Evolutionary conservation across 169 alveolate genomes (phyloP).

Genomic region (Cryptosporidium tyzzeri): DNA sequence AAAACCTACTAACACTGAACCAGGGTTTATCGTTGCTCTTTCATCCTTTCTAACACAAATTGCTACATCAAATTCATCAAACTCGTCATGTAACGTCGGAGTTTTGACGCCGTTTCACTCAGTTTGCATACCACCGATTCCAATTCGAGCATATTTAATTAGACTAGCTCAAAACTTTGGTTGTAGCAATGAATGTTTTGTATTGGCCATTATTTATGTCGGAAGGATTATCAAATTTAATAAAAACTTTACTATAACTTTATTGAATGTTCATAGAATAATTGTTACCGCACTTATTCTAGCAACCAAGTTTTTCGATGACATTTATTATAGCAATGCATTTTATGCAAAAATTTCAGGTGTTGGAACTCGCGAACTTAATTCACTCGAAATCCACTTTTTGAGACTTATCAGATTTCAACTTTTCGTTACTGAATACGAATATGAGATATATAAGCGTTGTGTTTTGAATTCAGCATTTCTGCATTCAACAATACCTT

Average conservation of each 20-base stretch:
- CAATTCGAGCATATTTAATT: constrained; percentile 85
- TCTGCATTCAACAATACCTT: constrained; percentile 8
- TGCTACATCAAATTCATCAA: constrained; percentile 78
- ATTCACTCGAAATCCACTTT: constrained; percentile 89
- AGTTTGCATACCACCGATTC: constrained; percentile 87
- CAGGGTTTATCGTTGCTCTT: constrained; percentile 78
- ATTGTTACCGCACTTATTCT: constrained; percentile 90
- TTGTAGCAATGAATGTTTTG: constrained; percentile 89
- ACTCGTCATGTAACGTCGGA: constrained; percentile 74
- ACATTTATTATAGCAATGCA: constrained; percentile 89
- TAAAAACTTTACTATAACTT: constrained; percentile 82
- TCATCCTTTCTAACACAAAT: constrained; percentile 78
- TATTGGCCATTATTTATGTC: constrained; percentile 85
- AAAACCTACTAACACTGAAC: constrained; percentile 76
- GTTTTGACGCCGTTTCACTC: constrained; percentile 88
- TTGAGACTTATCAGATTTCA: constrained; percentile 86
- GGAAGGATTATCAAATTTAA: constrained; percentile 84
- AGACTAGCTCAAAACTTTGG: constrained; percentile 89
- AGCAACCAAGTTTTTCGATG: constrained; percentile 94
- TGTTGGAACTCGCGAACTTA: constrained; percentile 90
- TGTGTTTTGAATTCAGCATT: constrained; percentile 9
- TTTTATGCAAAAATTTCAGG: constrained; percentile 95
- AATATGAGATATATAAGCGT: constrained; percentile 86
- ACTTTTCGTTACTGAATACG: constrained; percentile 88
- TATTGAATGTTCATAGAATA: constrained; percentile 89